phyloP scores from a whole-genome alignment of 2,329 filamentous ascomycete genomes.

The Atkinsonella hypoxylon region DNA sequence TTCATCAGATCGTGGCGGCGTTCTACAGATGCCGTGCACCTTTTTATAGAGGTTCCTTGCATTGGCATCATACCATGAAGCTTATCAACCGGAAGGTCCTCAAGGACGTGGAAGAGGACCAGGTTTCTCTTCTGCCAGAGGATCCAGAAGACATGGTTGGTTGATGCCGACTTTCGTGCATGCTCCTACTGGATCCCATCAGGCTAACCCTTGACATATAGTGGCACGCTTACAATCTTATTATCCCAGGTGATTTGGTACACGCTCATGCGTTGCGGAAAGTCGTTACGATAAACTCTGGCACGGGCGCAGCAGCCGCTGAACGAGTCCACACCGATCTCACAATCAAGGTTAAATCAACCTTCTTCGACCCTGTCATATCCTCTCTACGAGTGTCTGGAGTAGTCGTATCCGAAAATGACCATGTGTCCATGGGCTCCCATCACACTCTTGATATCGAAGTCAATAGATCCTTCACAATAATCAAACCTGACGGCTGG shows the following conservation, averaged over 20 bases:
- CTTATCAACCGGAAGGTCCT: conserved; percentile 25
- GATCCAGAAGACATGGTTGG: conserved; percentile 36
- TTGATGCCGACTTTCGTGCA: conserved; percentile 1
- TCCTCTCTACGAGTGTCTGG: conserved; percentile 46
- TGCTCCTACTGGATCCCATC: conserved; percentile 1
- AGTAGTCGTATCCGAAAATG: conserved; percentile 39
- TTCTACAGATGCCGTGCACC: background rate
- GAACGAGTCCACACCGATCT: conserved; percentile 46
- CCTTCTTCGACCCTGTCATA: conserved; percentile 44
- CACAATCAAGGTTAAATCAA: conserved; percentile 43
- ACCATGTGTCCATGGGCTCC: conserved; percentile 39
- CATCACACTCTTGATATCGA: conserved; percentile 67
- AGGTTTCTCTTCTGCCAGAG: conserved; percentile 30
- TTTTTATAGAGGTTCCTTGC: background rate
- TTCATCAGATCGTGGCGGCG: background rate
- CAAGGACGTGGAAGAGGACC: conserved; percentile 27
- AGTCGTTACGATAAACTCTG: conserved; percentile 36
- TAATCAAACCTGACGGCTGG: conserved; percentile 79
- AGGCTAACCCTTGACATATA: conserved; percentile 10
- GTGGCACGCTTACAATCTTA: conserved; percentile 53
- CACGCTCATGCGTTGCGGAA: conserved; percentile 45
- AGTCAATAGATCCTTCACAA: conserved; percentile 72
- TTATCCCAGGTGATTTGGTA: conserved; percentile 39
- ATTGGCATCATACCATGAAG: conserved; percentile 23
- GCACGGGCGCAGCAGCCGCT: conserved; percentile 34